These are phyloP conservation scores for Trypanosoma scelopori DNA, from an alignment of 208 protist genomes.

Conservation along the genomic window DNA sequence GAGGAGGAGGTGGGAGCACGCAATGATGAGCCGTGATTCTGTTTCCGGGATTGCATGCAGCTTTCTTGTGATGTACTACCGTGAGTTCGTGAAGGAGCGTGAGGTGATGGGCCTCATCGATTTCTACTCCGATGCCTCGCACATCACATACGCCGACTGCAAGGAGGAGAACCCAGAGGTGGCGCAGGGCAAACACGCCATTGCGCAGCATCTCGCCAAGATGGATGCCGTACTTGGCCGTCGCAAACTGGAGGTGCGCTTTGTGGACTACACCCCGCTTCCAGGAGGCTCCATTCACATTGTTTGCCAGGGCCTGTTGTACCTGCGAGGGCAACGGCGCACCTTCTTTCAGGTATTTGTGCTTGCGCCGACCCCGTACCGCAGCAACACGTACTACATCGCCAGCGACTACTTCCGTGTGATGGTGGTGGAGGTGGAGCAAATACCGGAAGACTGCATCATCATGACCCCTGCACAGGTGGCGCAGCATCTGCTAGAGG, in stretches of 20 bases:
- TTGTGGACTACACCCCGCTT: slow-evolving; percentile 68
- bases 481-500: slow-evolving; percentile 51
- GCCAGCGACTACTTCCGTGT: slow-evolving; percentile 82
- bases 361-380: slow-evolving; percentile 71
- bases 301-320: slow-evolving; percentile 75
- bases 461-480: slow-evolving; percentile 69
- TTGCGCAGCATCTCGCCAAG: slow-evolving; percentile 50
- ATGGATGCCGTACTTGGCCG: slow-evolving; percentile 52
- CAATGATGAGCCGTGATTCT: slow-evolving; percentile 44
- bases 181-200: slow-evolving; percentile 47
- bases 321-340: slow-evolving; percentile 49
- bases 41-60: slow-evolving; percentile 55
- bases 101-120: slow-evolving; percentile 48
- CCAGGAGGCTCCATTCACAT: slow-evolving; percentile 64
- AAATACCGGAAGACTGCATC: slow-evolving; percentile 59
- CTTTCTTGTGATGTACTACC: slow-evolving; percentile 84
- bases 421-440: slow-evolving; percentile 61
- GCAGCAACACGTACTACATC: slow-evolving; percentile 81
- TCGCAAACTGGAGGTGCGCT: slow-evolving; percentile 82
- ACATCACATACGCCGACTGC: slow-evolving; percentile 56
- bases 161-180: slow-evolving; percentile 46
- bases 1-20: neutral
- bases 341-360: slow-evolving; percentile 80
- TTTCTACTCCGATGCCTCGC: slow-evolving; percentile 69
- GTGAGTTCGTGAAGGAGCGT: slow-evolving; percentile 61